A percentile compares a stretch with the other conserved stretches of the same genome.
phyloP scores from a whole-genome alignment of 495 filamentous ascomycete species.

The Aspergillus biplanus region DNA sequence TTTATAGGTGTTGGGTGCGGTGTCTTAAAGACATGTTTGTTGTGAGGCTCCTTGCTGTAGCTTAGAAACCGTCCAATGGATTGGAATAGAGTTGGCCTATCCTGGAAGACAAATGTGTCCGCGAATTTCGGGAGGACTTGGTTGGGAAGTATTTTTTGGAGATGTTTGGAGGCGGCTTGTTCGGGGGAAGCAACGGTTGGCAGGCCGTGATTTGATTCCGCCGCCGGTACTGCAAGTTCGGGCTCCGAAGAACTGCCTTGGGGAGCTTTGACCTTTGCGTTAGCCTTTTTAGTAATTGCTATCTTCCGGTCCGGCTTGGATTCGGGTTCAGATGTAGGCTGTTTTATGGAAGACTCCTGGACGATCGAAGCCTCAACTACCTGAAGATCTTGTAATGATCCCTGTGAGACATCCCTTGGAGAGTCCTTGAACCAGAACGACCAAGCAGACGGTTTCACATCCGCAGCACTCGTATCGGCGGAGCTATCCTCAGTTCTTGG shows the following conservation, averaged over 20 bases:
- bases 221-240: conserved; percentile 40
- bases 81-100: conserved; percentile 71
- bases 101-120: conserved; percentile 67
- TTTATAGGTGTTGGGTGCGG: conserved; percentile 71
- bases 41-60: conserved; percentile 59
- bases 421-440: conserved; percentile 81
- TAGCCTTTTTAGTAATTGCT: conserved; percentile 52
- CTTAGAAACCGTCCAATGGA: conserved; percentile 70
- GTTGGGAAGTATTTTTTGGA: conserved; percentile 57
- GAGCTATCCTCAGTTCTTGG: conserved; percentile 24
- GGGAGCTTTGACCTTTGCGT: conserved; percentile 45
- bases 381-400: conserved; percentile 48
- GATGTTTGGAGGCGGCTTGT: conserved; percentile 43
- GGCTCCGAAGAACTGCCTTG: conserved; percentile 44
- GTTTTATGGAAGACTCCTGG: conserved; percentile 36
- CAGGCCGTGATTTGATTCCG: conserved; percentile 34
- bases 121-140: conserved; percentile 70
- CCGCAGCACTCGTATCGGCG: conserved; percentile 33
- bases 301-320: conserved; percentile 33
- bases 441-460: conserved; percentile 69
- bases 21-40: conserved; percentile 73
- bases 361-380: conserved; percentile 71
- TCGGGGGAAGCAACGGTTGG: conserved; percentile 42
- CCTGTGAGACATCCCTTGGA: conserved; percentile 42
- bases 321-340: conserved; percentile 23